Base-by-base conservation (phyloP, 73 alveolate species). In the Halteria grandinella region DNA sequence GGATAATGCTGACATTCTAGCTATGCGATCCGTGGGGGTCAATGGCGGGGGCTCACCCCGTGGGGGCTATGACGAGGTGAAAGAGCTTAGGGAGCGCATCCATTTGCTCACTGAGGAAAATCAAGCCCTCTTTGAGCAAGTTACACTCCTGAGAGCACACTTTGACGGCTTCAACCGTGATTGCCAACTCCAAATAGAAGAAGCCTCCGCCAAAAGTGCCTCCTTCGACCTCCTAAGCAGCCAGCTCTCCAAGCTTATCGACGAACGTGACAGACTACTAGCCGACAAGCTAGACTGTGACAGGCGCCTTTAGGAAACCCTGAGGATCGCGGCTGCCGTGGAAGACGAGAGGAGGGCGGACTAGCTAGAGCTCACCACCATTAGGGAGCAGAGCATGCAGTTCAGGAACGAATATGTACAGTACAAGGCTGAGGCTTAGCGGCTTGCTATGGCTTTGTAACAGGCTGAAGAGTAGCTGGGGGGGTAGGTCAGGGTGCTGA, bases 51-150 rank as follows among this genome's bases (percentile, higher is more conserved):
- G 3, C 57, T 66, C 66, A 10, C 10, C 23, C n/a, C 53, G 34
- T 12, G 62, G 74, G 31, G 57, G 28, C 20, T 49, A 76, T 14
- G 92, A 73, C 0, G 92, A 83, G 62, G 60, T 58, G 55, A 45
- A 44, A 32, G 85, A 83, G 18, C 53, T 83, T 20, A 50, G 59
- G 23, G 78, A 74, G 24, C 44, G 92, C 59, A 52, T 51, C 21
- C 71, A 83, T 12, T 62, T 83, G 8, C 47, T 83, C 0, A 59
- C 92, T 27, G 92, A 83, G 41, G 92, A 83, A 45, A 83, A 83
- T 44, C 84, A 83, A 14, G 63, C 74, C 34, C 63, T 83, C 1
- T 39, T 83, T 25, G 92, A 83, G 47, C 78, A 83, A 41, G 51
- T 83, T 1, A 74, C 85, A 6, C 54, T 73, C 10, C 92, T 83